Evolutionary conservation across 2,329 filamentous ascomycete genomes (phyloP).

Genomic region (Paecilomyces dactylethromorphus): DNA sequence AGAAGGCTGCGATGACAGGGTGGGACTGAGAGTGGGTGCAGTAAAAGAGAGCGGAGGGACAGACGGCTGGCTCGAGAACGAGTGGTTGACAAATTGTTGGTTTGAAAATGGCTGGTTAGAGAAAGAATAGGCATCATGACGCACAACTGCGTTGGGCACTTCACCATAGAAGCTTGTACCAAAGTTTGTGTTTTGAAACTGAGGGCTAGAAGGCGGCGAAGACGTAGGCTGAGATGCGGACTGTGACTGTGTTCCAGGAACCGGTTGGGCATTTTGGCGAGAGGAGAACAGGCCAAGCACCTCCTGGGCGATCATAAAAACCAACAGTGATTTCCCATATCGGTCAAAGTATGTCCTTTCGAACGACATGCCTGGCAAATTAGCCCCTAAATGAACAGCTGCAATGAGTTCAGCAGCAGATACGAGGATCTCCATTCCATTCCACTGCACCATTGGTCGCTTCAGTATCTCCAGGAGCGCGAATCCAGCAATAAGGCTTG

Average conservation of each 20-base stretch:
- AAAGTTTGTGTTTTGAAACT: not conserved
- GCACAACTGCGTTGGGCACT: not conserved
- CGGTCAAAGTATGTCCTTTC: conserved; percentile 30
- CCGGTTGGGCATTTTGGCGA: not conserved
- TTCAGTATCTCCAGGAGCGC: conserved; percentile 32
- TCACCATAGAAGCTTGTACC: not conserved
- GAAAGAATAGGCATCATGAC: not conserved
- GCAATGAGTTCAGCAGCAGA: conserved; percentile 30
- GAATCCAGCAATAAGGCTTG: conserved; percentile 34
- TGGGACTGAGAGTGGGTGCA: conserved; percentile 18
- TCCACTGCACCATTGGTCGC: conserved; percentile 29
- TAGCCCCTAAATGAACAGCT: conserved; percentile 31
- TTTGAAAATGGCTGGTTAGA: conserved; percentile 13
- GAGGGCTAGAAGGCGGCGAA: not conserved
- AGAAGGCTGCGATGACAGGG: conserved; percentile 19
- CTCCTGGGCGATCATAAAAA: conserved; percentile 35
- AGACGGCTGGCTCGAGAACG: conserved; percentile 4
- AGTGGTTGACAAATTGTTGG: conserved; percentile 1
- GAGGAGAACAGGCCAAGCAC: conserved; percentile 19
- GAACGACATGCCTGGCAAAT: conserved; percentile 22
- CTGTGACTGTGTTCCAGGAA: conserved; percentile 4
- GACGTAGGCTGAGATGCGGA: conserved; percentile 4
- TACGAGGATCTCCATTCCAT: conserved; percentile 31
- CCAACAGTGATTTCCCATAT: conserved; percentile 31
- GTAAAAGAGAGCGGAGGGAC: conserved; percentile 24